Base-by-base conservation (phyloP, 345 rosid species). In the Syzygium oleosum region DNA sequence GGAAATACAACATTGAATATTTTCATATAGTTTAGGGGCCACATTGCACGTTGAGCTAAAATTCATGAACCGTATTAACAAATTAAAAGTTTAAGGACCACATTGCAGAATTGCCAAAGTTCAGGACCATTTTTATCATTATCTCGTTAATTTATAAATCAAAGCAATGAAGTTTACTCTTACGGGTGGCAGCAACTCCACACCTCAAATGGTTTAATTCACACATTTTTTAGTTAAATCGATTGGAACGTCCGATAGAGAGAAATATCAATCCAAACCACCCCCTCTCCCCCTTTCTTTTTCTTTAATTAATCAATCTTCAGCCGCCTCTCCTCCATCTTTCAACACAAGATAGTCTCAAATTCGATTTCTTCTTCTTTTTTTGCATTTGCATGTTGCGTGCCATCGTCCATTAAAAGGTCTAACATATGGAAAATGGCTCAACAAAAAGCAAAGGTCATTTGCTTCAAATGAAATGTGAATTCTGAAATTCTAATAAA, bases 151-250 rank as follows among this genome's bases (percentile, higher is more conserved):
- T 51, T 51, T 51, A 51, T 2, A 51, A 51, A 51, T 51, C 52
- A 25, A 59, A 59, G 0, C 27, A 25, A 59, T 6, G 65, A 59
- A 25, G 31, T 59, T 59, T 59, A 2, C 7, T 58, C 15, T 58
- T 0, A 10, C 27, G 65, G 31, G 15, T 0, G 1, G 31, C 1
- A 0, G 29, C 3, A 58, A 58, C 25, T 58, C 25, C 29, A 25
- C 31, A 11, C 15, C 65, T 59, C 65, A 59, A 27, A 59, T 59
- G 65, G 65, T 0, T 25, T 59, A 59, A 59, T 59, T 59, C 65
- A 59, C 12, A 23, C 27, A 11, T 59, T 59, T 59, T 59, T 3
- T 27, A 25, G 65, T 27, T 59, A 27, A 59, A 59, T 59, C 12
- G 65, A 59, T 27, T 14, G 27, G 27, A 59, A 59, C 12, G 31